phyloP scores from a whole-genome alignment of 164 flowering plant genomes.

The Kalanchoe fedtschenkoi region DNA sequence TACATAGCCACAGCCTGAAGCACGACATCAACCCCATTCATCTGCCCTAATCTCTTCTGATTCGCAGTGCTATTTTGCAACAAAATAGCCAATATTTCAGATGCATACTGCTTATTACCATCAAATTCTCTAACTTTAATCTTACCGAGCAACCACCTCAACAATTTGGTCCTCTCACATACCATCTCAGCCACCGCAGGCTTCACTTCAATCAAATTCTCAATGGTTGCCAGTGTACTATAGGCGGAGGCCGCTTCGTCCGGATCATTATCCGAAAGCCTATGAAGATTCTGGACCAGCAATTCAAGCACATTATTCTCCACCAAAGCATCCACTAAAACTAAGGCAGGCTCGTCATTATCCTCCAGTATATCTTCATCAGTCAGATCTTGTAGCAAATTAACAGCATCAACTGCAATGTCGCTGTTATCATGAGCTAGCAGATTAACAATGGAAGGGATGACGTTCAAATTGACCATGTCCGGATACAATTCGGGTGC shows the following conservation, averaged over 20 bases:
- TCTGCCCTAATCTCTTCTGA: conserved; percentile 83
- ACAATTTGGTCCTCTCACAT: conserved; percentile 77
- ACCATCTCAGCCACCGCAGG: conserved; percentile 85
- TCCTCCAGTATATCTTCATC: conserved; percentile 86
- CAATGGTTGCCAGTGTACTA: conserved; percentile 60
- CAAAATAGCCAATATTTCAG: conserved; percentile 85
- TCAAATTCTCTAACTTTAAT: conserved; percentile 84
- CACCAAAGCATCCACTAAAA: conserved; percentile 56
- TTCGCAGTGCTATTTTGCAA: conserved; percentile 78
- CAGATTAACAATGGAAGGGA: conserved; percentile 63
- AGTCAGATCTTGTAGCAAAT: conserved; percentile 70
- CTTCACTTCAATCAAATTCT: conserved; percentile 86
- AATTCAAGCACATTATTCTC: conserved; percentile 77
- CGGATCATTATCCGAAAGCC: conserved; percentile 56
- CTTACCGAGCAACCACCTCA: conserved; percentile 71
- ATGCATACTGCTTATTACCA: conserved; percentile 89
- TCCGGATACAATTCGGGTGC: conserved; percentile 91
- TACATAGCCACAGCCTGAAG: conserved; percentile 89
- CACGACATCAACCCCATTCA: conserved; percentile 91
- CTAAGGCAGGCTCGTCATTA: conserved; percentile 58
- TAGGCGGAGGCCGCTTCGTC: conserved; percentile 71
- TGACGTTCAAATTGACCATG: conserved; percentile 46
- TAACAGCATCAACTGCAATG: conserved; percentile 71
- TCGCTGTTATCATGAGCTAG: conserved; percentile 76
- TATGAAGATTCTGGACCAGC: conserved; percentile 56